Percentiles rank a stretch among this genome's conserved stretches.
phyloP scores from a whole-genome alignment of 352 stramenopile genomes.

The Phytopythium boreale region DNA sequence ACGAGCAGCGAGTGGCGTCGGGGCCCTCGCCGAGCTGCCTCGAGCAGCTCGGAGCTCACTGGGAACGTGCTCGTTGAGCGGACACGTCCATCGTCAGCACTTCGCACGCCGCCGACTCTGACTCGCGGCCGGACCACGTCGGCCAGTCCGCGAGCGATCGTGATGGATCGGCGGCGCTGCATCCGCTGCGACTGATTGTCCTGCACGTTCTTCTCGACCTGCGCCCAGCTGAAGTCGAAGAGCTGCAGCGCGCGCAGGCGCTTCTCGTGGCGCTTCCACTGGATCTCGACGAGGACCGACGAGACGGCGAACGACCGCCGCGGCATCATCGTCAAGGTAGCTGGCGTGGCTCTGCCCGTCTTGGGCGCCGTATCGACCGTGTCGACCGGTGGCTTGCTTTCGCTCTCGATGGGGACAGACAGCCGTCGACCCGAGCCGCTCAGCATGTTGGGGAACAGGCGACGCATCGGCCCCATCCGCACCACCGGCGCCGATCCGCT shows the following conservation, averaged over 20 bases:
- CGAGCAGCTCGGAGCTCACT: background rate
- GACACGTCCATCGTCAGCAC: background rate
- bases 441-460: background rate
- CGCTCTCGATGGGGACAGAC: background rate
- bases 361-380: background rate
- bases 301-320: conserved; percentile 1
- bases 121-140: background rate
- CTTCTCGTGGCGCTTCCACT: conserved; percentile 41
- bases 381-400: background rate
- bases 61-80: background rate
- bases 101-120: background rate
- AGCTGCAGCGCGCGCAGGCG: conserved; percentile 37
- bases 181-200: background rate
- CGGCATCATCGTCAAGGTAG: too few species aligned
- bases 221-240: conserved; percentile 21
- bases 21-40: background rate
- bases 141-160: conserved; percentile 2
- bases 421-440: background rate
- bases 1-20: conserved; percentile 38
- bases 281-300: conserved; percentile 24
- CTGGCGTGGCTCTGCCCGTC: background rate
- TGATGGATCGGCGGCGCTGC: conserved; percentile 29
- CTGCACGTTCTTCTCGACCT: conserved; percentile 20
- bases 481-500: background rate
- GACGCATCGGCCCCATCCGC: background rate